Evolutionary conservation across 345 rosid genomes (phyloP).

Genomic region (Populus davidiana): DNA sequence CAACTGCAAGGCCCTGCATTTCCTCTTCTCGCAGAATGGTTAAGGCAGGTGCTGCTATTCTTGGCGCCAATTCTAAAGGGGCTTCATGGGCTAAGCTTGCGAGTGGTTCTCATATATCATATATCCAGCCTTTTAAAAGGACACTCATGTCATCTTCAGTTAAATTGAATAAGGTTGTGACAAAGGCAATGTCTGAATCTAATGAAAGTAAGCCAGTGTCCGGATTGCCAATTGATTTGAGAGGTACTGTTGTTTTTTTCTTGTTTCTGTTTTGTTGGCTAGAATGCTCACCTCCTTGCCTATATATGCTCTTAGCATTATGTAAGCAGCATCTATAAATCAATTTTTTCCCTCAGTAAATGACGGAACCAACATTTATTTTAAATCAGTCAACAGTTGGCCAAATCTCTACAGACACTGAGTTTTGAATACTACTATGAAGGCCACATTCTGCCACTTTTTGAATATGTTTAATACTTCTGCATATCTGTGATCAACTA

Average conservation of each 20-base stretch:
- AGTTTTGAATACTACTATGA: neutral
- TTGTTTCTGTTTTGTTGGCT: neutral
- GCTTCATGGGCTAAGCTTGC: conserved; percentile 52
- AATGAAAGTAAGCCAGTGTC: conserved; percentile 47
- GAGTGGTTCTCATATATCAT: conserved; percentile 47
- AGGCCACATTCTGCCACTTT: neutral
- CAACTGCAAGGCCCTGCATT: conserved; percentile 48
- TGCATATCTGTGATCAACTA: neutral
- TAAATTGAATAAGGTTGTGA: conserved; percentile 38
- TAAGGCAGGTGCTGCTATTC: conserved; percentile 41
- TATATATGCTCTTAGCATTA: neutral
- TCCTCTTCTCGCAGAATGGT: conserved; percentile 42
- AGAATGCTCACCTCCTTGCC: neutral
- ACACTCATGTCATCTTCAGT: conserved; percentile 31
- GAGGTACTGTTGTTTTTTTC: conserved; percentile 43
- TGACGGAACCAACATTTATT: neutral
- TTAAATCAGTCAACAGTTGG: no score
- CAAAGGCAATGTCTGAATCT: conserved; percentile 61
- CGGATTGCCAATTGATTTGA: conserved; percentile 81
- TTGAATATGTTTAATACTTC: neutral
- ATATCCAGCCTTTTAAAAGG: conserved; percentile 34
- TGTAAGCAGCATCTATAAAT: neutral
- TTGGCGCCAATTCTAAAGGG: conserved; percentile 37
- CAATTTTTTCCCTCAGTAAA: neutral
- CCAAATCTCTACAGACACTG: no score